phyloP scores from a whole-genome alignment of 1,139 yeast species.

The Candida freyschussii region DNA sequence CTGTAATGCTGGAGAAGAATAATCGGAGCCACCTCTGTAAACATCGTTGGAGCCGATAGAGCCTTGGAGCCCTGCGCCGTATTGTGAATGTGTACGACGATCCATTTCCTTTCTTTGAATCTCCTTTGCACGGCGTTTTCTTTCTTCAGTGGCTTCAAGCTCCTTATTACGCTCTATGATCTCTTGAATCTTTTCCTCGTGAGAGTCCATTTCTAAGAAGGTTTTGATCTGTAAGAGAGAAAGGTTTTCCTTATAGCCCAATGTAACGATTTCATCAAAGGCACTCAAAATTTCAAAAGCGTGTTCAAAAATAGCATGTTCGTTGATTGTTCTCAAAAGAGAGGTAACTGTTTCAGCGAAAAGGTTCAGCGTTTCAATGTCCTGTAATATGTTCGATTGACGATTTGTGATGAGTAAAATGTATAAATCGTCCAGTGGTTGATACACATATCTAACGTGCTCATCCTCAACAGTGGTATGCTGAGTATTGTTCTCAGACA shows the following conservation, averaged over 20 bases:
- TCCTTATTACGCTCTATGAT: conserved; percentile 96
- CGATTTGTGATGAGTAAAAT: conserved; percentile 88
- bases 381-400: conserved; percentile 89
- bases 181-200: conserved; percentile 97
- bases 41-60: conserved; percentile 10
- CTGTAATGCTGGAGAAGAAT: conserved; percentile 16
- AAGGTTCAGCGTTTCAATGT: conserved; percentile 84
- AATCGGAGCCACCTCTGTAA: conserved; percentile 6
- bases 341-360: conserved; percentile 80
- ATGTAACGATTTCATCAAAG: conserved; percentile 85
- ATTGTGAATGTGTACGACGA: conserved; percentile 18
- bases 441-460: conserved; percentile 88
- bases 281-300: conserved; percentile 90
- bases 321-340: conserved; percentile 69
- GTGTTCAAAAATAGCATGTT: conserved; percentile 74
- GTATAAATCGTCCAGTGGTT: conserved; percentile 91
- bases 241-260: conserved; percentile 89
- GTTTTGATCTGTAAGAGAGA: conserved; percentile 80
- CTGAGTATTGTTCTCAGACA: conserved; percentile 67
- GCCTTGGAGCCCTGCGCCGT: conserved; percentile 5
- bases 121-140: conserved; percentile 94
- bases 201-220: conserved; percentile 95
- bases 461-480: conserved; percentile 96
- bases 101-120: conserved; percentile 73
- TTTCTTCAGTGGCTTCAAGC: conserved; percentile 93